These are phyloP conservation scores for Penicillium sp. DNA, from an alignment of 2,329 filamentous ascomycete genomes.

Conservation along the genomic window DNA sequence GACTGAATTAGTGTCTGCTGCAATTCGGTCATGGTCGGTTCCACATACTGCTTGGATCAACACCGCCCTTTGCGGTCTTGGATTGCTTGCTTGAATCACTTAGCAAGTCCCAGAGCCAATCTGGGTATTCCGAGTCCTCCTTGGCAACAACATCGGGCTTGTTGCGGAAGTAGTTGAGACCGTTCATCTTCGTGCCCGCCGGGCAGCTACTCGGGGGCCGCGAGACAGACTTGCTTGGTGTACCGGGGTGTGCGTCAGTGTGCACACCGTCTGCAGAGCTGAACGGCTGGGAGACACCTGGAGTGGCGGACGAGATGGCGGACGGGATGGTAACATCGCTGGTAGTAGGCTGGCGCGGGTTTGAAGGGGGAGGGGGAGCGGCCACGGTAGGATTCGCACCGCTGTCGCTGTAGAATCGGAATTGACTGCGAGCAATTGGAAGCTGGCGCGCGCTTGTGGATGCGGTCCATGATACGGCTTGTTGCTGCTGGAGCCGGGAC, in stretches of 20 bases:
- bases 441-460: conserved; percentile 28
- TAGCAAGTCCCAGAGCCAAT: conserved; percentile 46
- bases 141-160: conserved; percentile 42
- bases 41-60: conserved; percentile 39
- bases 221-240: conserved; percentile 25
- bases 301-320: conserved; percentile 37
- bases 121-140: conserved; percentile 47
- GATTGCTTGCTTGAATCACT: conserved; percentile 34
- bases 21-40: neutral
- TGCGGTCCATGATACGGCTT: conserved; percentile 24
- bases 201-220: conserved; percentile 37
- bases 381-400: conserved; percentile 25
- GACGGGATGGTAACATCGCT: conserved; percentile 33
- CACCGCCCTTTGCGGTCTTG: conserved; percentile 31
- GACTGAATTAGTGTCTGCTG: neutral
- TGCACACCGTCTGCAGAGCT: conserved; percentile 36
- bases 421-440: conserved; percentile 28
- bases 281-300: conserved; percentile 39
- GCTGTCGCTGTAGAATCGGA: conserved; percentile 33
- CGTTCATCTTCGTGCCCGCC: conserved; percentile 39
- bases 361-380: conserved; percentile 28
- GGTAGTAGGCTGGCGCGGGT: conserved; percentile 30
- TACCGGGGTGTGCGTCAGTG: conserved; percentile 23
- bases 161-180: conserved; percentile 46
- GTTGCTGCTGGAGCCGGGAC: conserved; percentile 34